Base-by-base conservation (phyloP, 441 rosid genomes). In the Adansonia madagascariensis region DNA sequence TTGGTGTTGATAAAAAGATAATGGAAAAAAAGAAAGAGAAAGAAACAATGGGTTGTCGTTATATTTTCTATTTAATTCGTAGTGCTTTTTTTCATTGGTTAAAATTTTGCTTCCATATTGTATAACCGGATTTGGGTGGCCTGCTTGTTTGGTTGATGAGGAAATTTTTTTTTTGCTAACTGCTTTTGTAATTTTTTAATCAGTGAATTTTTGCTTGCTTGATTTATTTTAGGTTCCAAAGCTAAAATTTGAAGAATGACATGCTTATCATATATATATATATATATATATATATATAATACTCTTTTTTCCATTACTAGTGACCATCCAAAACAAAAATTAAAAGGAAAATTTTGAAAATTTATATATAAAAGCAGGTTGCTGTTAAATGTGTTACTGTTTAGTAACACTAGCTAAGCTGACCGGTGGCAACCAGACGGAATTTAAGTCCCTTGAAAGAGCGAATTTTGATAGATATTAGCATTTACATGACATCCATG, bases 141-240 rank as follows among this genome's bases (percentile, higher is more conserved):
- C 35, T 59, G 66, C 3, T 59, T 75, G 75, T 60, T 68, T 79
- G 75, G 68, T 41, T 74, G 18, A 46, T 69, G 62, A 59, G 75
- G 18, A 68, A 74, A 20, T 31, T 31, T 31, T 6, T 35, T 47
- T 61, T 39, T 18, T 1, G 53, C 53, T 17, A 2, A 2, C 47
- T 46, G 4, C 39, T 60, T 47, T 20, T 18, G 68, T 3, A n/a
- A 55, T 74, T 74, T 8, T 9, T 27, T 11, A 41, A 60, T 46
- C 57, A 14, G 14, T 43, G 68, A 60, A 15, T 4, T 12, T 52
- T 75, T 27, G 8, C 17, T 75, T 8, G 24, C 49, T 14, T 62
- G 68, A 46, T 1, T 44, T 46, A 4, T 50, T 9, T 41, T 72
- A 41, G 49, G 10, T 35, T 39, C 11, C 49, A 65, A 0, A 6